Conservation (phyloP, 73 alveolate species). For the Chromera velia region DNA sequence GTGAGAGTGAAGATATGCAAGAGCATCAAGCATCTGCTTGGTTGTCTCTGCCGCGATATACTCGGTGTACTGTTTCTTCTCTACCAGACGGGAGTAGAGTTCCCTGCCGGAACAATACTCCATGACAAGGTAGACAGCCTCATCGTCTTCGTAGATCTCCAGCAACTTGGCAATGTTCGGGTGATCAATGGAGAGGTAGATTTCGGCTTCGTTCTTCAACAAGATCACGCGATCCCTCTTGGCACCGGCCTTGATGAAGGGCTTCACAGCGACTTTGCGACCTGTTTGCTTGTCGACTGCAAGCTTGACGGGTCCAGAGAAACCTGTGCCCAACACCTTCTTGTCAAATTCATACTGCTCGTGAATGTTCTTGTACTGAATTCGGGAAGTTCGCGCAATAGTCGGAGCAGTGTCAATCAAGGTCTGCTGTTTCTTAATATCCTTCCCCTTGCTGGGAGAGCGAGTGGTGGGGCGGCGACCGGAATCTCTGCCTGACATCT, state of each 20-base stretch:
- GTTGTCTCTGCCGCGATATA: slow-evolving; percentile 32
- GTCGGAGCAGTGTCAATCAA: too few species aligned
- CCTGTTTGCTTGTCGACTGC: slow-evolving; percentile 8
- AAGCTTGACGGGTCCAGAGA: slow-evolving; percentile 20
- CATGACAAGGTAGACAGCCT: slow-evolving; percentile 31
- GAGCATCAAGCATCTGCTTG: slow-evolving; percentile 43
- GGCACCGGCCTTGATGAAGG: not conserved
- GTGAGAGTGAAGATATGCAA: slow-evolving; percentile 13
- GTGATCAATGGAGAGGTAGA: slow-evolving; percentile 22
- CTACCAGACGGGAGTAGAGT: slow-evolving; percentile 19
- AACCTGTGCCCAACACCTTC: slow-evolving; percentile 24
- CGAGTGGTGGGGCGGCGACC: too few species aligned
- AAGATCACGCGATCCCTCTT: not conserved
- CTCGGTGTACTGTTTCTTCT: slow-evolving; percentile 15
- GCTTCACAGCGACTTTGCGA: slow-evolving; percentile 26
- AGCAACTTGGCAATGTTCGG: slow-evolving; percentile 24
- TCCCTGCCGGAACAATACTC: slow-evolving; percentile 22
- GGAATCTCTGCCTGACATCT: too few species aligned
- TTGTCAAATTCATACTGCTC: slow-evolving; percentile 17
- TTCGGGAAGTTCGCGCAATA: too few species aligned
- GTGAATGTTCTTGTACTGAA: slow-evolving; percentile 12
- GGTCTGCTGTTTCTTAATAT: too few species aligned
- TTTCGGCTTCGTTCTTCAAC: not conserved
- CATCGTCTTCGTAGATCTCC: slow-evolving; percentile 14
- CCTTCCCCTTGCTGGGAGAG: too few species aligned